phyloP scores from a whole-genome alignment of 2,329 filamentous ascomycete species.

The Macroventuria anomochaeta region DNA sequence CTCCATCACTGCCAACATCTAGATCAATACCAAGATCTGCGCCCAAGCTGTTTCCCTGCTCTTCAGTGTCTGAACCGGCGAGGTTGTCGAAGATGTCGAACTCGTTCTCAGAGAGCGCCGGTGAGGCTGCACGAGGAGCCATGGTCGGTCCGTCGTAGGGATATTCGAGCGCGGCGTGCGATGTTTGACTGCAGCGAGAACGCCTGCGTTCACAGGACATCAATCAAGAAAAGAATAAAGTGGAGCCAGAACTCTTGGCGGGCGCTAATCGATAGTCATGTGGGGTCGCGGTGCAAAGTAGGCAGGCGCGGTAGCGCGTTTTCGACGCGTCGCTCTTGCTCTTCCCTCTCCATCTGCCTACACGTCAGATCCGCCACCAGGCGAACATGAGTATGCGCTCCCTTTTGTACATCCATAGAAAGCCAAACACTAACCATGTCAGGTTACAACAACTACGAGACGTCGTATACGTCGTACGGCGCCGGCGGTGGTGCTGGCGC shows the following conservation, averaged over 20 bases:
- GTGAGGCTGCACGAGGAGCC: constrained; percentile 77
- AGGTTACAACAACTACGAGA: constrained; percentile 50
- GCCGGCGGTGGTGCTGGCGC: constrained; percentile 61
- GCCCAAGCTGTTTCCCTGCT: constrained; percentile 47
- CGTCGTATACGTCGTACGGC: constrained; percentile 64
- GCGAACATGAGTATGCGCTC: constrained; percentile 20
- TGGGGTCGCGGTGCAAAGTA: constrained; percentile 29
- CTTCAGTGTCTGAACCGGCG: constrained; percentile 65
- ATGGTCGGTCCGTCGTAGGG: constrained; percentile 55
- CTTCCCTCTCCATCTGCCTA: constrained; percentile 13
- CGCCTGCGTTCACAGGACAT: constrained; percentile 4
- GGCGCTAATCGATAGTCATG: constrained; percentile 20
- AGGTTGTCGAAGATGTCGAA: constrained; percentile 86
- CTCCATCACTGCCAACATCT: constrained; percentile 61
- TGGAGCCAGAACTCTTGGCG: constrained; percentile 38
- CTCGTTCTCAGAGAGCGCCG: constrained; percentile 85
- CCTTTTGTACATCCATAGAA: constrained; percentile 27
- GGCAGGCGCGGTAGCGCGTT: constrained; percentile 34
- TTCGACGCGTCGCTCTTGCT: constrained; percentile 25
- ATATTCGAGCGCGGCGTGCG: constrained; percentile 13
- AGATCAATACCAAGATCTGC: constrained; percentile 48
- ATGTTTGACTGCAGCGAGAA: constrained; percentile 13
- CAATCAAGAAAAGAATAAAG: constrained; percentile 30
- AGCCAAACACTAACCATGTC: constrained; percentile 14
- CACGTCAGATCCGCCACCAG: constrained; percentile 15